A percentile compares a stretch with the other conserved stretches of the same genome.
phyloP scores from a whole-genome alignment of 1,284 basidiomycete species.

The Boletellus deceptivus region DNA sequence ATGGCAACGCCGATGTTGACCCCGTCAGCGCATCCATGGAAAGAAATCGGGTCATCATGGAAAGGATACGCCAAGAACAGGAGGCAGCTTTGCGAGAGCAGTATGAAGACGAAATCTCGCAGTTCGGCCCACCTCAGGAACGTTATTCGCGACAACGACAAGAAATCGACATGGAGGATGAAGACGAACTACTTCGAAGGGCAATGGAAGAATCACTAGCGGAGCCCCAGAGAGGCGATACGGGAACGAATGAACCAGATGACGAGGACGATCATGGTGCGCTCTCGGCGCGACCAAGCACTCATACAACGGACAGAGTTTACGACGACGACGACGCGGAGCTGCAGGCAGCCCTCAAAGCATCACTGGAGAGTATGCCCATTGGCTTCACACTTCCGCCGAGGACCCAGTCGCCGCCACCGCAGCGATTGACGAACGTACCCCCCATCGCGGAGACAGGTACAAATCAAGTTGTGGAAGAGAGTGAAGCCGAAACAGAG shows the following conservation, averaged over 20 bases:
- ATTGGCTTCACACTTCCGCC: conserved; percentile 46
- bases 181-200: conserved; percentile 57
- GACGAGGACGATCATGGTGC: conserved; percentile 32
- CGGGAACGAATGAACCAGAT: conserved; percentile 15
- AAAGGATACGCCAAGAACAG: conserved; percentile 67
- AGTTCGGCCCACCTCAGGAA: conserved; percentile 19
- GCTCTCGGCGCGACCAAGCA: conserved; percentile 2
- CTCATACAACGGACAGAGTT: conserved; percentile 35
- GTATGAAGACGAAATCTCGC: conserved; percentile 45
- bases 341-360: conserved; percentile 81
- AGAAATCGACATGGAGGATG: conserved; percentile 42
- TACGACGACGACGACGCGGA: conserved; percentile 88
- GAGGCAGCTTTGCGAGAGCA: conserved; percentile 62
- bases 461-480: conserved; percentile 1
- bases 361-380: conserved; percentile 72
- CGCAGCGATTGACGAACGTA: conserved; percentile 16
- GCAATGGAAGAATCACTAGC: conserved; percentile 64
- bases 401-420: conserved; percentile 29
- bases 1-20: conserved; percentile 44
- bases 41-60: conserved; percentile 59
- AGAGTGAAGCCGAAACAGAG: conserved; percentile 18
- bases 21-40: conserved; percentile 66
- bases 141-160: conserved; percentile 10
- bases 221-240: conserved; percentile 23
- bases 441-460: conserved; percentile 19